Evolutionary conservation across 1,139 yeast genomes (phyloP).

Genomic region (Groenewaldozyma auringiensis): DNA sequence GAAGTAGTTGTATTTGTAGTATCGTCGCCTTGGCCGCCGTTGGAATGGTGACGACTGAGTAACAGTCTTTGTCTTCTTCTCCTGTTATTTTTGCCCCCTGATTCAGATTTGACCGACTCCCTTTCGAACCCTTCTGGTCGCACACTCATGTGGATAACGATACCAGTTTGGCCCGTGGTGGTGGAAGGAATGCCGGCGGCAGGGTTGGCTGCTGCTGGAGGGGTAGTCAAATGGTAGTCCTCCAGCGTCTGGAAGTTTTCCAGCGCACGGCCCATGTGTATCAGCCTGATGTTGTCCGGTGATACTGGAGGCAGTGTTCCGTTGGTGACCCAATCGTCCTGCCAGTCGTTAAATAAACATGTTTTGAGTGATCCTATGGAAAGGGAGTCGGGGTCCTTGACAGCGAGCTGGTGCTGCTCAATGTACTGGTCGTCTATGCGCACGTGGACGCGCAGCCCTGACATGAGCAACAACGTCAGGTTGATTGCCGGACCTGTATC

Average conservation of each 20-base stretch:
- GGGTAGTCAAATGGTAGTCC: slow-evolving; percentile 5
- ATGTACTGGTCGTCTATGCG: slow-evolving; percentile 19
- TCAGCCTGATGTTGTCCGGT: slow-evolving; percentile 22
- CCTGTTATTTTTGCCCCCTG: slow-evolving; percentile 1
- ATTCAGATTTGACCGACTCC: slow-evolving; percentile 14
- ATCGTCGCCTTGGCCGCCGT: neutral
- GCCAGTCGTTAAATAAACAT: slow-evolving; percentile 19
- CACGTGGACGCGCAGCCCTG: slow-evolving; percentile 21
- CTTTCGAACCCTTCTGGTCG: slow-evolving; percentile 25
- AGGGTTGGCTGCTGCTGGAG: slow-evolving; percentile 1
- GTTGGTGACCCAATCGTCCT: slow-evolving; percentile 18
- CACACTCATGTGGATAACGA: slow-evolving; percentile 26
- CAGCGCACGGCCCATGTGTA: slow-evolving; percentile 27
- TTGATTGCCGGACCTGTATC: slow-evolving; percentile 11
- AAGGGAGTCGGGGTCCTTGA: slow-evolving; percentile 16
- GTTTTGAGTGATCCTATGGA: slow-evolving; percentile 20
- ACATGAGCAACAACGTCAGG: slow-evolving; percentile 21
- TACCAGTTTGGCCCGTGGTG: slow-evolving; percentile 15
- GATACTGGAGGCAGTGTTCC: slow-evolving; percentile 20
- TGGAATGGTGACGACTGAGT: no score
- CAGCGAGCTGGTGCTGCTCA: slow-evolving; percentile 15
- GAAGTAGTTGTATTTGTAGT: neutral
- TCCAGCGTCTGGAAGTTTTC: slow-evolving; percentile 24
- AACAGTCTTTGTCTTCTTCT: slow-evolving; percentile 1
- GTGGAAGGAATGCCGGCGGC: slow-evolving; percentile 9